phyloP scores from a whole-genome alignment of 441 rosid species.

The Jatropha podagrica region DNA sequence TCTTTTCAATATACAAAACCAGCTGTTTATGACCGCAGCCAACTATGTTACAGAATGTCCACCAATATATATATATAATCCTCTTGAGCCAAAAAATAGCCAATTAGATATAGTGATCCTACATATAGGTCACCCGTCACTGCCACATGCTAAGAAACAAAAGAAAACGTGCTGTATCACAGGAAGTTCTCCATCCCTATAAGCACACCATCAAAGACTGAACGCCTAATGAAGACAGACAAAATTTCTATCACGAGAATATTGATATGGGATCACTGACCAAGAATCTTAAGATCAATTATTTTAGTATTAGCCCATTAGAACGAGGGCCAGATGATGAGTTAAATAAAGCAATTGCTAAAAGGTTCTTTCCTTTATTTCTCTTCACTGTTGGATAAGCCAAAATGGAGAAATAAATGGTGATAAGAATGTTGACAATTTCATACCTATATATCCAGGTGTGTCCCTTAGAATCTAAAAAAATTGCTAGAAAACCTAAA shows the following conservation, averaged over 20 bases:
- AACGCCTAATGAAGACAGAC: not conserved
- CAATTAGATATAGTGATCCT: not conserved
- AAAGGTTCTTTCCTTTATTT: not conserved
- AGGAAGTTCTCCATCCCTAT: not conserved
- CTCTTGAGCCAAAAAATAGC: not conserved
- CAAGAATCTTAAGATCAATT: not conserved
- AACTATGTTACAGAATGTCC: not conserved
- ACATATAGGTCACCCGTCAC: not conserved
- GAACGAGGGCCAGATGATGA: not conserved
- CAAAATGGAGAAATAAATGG: not conserved
- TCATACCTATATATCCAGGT: not conserved
- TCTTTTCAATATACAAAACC: not conserved
- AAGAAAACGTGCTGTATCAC: not conserved
- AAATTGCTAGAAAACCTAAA: not conserved
- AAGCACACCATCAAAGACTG: not conserved
- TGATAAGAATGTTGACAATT: not conserved
- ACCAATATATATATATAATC: not conserved
- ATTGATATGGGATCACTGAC: not conserved
- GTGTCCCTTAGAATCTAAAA: not conserved
- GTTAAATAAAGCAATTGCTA: not conserved
- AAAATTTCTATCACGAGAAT: not conserved
- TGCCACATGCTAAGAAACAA: not conserved
- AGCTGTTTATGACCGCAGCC: not conserved
- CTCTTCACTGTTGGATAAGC: not conserved
- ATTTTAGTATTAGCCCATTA: not conserved